Base-by-base conservation (phyloP, 1,284 basidiomycete species). In the Microbotryomycetes sp. region DNA sequence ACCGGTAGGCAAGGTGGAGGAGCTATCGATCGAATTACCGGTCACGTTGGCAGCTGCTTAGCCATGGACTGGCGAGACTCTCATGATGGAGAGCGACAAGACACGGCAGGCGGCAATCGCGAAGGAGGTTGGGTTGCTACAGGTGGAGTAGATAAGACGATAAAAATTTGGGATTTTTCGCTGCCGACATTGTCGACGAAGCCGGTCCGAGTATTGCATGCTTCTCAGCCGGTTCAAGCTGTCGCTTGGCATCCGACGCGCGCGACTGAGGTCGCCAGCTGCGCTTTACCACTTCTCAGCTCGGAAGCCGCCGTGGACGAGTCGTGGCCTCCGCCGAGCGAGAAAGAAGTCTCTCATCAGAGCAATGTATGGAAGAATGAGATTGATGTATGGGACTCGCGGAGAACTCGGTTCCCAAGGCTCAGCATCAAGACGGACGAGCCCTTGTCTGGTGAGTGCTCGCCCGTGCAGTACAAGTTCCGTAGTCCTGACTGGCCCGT, bases 131-230 rank as follows among this genome's bases (percentile, higher is more conserved):
- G 67, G 67, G 67, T 69, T 52, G 65, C 61, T 7, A 69, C 67
- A 5, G 62, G 65, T 28, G 67, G 67, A 0, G 56, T 65, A 27
- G 67, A 69, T 52, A 55, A 54, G 26, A 69, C 65, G 54, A 62
- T 69, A 60, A 69, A 69, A 46, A 61, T 69, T 45, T 69, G 67
- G 67, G 67, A 69, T 57, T 68, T 68, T 26, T 64, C 61, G 3
- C 57, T 55, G 13, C 45, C 67, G 24, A 64, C 50, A 1, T 51
- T 68, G 2, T 41, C 61, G 31, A 66, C 61, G 30, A 66, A 64
- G 45, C 67, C 64, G 6, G 58, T 64, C 28, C 48, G 64, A 13
- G 66, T 64, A 16, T 31, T 68, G 18, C 60, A 64, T 51, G 41
- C 60, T 2, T 61, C 60, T 1, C 67, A 68, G 29, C 61, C 67